phyloP scores from a whole-genome alignment of 2,329 filamentous ascomycete species.

The Hysterium pulicare region DNA sequence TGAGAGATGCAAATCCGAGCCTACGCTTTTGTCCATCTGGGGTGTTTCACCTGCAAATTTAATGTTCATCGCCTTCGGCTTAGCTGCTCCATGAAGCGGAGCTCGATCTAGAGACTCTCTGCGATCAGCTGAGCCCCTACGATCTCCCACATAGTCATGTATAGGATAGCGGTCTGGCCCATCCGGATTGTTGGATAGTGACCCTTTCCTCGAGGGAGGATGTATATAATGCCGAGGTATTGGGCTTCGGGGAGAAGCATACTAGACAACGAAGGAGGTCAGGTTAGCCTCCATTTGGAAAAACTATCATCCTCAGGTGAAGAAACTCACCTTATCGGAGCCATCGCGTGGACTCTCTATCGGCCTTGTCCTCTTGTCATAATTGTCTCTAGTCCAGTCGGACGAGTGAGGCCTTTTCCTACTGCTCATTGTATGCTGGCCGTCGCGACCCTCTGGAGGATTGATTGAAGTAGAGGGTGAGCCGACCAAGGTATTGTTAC shows the following conservation, averaged over 20 bases:
- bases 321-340: background rate
- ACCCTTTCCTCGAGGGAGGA: too few relatives aligned
- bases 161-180: too few relatives aligned
- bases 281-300: background rate
- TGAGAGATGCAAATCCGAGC: too few relatives aligned
- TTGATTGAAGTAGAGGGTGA: too few relatives aligned
- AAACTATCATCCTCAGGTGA: conserved; percentile 1
- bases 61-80: background rate
- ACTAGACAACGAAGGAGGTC: background rate
- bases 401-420: background rate
- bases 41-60: too few relatives aligned
- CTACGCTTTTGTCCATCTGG: too few relatives aligned
- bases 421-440: background rate
- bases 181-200: too few relatives aligned
- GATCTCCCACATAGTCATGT: too few relatives aligned
- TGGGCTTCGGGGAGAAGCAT: conserved; percentile 4
- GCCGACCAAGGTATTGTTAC: too few relatives aligned
- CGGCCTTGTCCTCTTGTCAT: background rate
- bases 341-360: background rate
- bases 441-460: too few relatives aligned
- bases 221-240: too few relatives aligned
- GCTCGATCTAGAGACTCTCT: conserved; percentile 5
- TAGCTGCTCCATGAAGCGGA: background rate
- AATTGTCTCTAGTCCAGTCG: background rate
- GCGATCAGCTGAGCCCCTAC: too few relatives aligned